Evolutionary conservation across 2,329 filamentous ascomycete genomes (phyloP).

Genomic region (Cladobotryum mycophilum): DNA sequence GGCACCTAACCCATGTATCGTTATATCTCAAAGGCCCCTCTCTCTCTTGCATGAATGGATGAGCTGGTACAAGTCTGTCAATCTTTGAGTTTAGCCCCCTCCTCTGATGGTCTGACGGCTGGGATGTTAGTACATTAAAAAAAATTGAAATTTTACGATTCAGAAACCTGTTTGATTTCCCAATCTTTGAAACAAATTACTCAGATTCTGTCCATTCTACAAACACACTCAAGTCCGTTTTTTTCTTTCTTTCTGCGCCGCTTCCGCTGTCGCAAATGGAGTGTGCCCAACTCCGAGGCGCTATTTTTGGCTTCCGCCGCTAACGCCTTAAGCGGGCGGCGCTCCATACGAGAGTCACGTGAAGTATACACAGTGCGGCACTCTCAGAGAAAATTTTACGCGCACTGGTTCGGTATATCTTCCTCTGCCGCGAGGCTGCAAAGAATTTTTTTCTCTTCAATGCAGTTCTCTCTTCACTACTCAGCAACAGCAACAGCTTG

Average conservation of each 20-base stretch:
- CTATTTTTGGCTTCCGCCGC: constrained; percentile 14
- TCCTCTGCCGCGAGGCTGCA: constrained; percentile 17
- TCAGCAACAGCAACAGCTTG: background rate
- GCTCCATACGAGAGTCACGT: constrained; percentile 18
- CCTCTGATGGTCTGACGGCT: no score
- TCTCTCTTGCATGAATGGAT: no score
- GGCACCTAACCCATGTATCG: no score
- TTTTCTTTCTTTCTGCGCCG: background rate
- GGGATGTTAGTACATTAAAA: no score
- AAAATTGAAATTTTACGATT: no score
- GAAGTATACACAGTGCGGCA: constrained; percentile 17
- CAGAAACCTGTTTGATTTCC: no score
- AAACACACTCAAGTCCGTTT: background rate
- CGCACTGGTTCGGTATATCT: constrained; percentile 30
- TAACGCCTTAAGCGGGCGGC: constrained; percentile 6
- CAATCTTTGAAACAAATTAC: no score
- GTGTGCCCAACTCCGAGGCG: constrained; percentile 1
- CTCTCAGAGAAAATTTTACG: constrained; percentile 22
- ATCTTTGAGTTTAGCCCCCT: no score
- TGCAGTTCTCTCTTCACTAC: background rate
- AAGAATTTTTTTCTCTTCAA: background rate
- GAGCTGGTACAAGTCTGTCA: no score
- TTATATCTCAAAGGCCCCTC: no score
- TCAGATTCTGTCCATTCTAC: no score
- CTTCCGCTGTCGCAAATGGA: background rate